A percentile compares a stretch with the other conserved stretches of the same genome.
Evolutionary conservation across 768 basidiomycete species (phyloP).

Genomic region (Lentinula sp.): DNA sequence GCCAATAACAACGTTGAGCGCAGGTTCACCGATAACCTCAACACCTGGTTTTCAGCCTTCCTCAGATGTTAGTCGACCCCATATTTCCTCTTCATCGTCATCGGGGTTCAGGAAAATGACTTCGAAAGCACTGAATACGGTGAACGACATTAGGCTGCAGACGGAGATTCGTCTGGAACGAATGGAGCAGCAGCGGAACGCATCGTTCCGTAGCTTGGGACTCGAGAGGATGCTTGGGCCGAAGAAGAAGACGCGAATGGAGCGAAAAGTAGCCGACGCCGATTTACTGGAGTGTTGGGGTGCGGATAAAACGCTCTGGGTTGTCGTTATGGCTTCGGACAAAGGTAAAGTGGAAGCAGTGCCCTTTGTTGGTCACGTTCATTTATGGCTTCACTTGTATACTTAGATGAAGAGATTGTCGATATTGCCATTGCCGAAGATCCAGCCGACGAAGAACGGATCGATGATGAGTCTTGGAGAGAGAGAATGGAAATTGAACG

Average conservation of each 20-base stretch:
- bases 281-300: conserved; percentile 4
- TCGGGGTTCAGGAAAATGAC: not conserved
- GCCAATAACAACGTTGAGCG: not conserved
- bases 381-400: not conserved
- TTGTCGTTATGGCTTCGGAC: conserved; percentile 3
- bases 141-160: not conserved
- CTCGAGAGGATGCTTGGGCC: not conserved
- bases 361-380: not conserved
- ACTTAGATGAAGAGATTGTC: conserved; percentile 1
- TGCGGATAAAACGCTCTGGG: not conserved
- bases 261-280: not conserved
- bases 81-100: not conserved
- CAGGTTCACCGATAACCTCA: not conserved
- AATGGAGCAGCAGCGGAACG: not conserved
- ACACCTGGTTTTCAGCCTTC: not conserved
- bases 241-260: not conserved
- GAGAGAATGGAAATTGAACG: not conserved
- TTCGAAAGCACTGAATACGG: not conserved
- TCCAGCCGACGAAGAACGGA: conserved; percentile 1
- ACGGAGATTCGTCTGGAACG: not conserved
- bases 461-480: not conserved
- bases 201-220: not conserved
- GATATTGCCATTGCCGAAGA: not conserved
- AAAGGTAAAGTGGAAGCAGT: not conserved
- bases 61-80: not conserved